Evolutionary conservation across 2,329 filamentous ascomycete species (phyloP).

Genomic region (Cladosporium sp.): DNA sequence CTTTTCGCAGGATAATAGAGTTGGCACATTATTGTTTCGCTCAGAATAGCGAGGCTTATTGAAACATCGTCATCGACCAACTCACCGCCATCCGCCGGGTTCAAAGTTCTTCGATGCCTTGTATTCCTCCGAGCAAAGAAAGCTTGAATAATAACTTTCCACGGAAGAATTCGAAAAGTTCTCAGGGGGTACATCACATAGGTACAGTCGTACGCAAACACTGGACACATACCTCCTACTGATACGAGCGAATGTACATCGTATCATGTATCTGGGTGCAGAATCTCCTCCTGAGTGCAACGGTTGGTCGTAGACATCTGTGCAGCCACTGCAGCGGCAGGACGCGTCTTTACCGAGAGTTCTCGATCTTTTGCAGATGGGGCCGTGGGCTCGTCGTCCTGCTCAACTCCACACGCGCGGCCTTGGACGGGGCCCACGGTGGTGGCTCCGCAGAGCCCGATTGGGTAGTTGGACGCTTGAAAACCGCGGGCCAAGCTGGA

Average conservation of each 20-base stretch:
- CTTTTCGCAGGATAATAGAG: not conserved
- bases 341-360: conserved; percentile 13
- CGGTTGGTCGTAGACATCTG: conserved; percentile 9
- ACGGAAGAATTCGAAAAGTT: not conserved
- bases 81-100: not conserved
- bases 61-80: not conserved
- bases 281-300: conserved; percentile 16
- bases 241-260: conserved; percentile 1
- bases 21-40: not conserved
- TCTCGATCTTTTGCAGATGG: conserved; percentile 17
- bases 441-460: not conserved
- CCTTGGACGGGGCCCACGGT: conserved; percentile 12
- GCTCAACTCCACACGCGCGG: conserved; percentile 11
- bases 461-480: conserved; percentile 11
- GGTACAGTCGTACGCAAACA: not conserved
- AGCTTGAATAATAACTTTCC: not conserved
- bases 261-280: not conserved
- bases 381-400: conserved; percentile 5
- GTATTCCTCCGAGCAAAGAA: not conserved
- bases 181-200: not conserved
- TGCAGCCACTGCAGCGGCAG: conserved; percentile 7
- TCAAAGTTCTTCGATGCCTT: conserved; percentile 2
- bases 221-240: too few species aligned
- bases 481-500: conserved; percentile 9
- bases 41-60: conserved; percentile 4